Evolutionary conservation across 805 yeast species (phyloP), one percentile per base, ranked within the genome.

Genomic region (Diddensiella santjacobensis): DNA sequence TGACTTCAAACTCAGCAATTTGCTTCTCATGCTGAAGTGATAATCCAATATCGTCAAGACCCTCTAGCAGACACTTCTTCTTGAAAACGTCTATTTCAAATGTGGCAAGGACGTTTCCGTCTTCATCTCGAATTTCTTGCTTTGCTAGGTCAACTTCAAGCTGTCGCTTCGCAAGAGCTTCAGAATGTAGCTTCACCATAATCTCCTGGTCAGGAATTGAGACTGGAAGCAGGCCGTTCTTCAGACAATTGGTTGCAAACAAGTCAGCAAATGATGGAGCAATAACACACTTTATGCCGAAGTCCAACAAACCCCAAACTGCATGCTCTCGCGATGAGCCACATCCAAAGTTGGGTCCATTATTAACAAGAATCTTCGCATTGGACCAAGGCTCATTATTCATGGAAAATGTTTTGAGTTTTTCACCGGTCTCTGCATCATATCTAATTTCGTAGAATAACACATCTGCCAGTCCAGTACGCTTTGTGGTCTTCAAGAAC

Each of bases 261-360:
- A 91, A 91, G 71, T 91, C 98, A 67, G 98, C 99, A 60, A 91
- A 91, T 0, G 97, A 89, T 48, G 98, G 98, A 3, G 98, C 97
- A 67, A 91, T 89, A 63, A 91, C 86, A 55, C 91, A 84, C 69
- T 84, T 84, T 69, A 91, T 89, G 69, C 99, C 99, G 63, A 93
- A 91, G 71, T 91, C 98, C 63, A 88, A 88, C 58, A 91, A 76
- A 1, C 98, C 98, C 98, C 98, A 91, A 51, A 98, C 98, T 26
- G 99, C 99, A 64, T 93, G 98, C 70, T 91, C 98, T 78, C 99
- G 87, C 1, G 96, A 89, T 38, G 97, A 89, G 62, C 98, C 98
- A 73, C 98, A 93, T 58, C 98, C 99, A 65, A 91, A 91, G 75
- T 91, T 93, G 65, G 87, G 95, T 67, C 98, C 99, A 39, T 93